These are phyloP conservation scores for Erythrobasidium yunnanense DNA, from an alignment of 768 basidiomycete species.

Conservation along the genomic window DNA sequence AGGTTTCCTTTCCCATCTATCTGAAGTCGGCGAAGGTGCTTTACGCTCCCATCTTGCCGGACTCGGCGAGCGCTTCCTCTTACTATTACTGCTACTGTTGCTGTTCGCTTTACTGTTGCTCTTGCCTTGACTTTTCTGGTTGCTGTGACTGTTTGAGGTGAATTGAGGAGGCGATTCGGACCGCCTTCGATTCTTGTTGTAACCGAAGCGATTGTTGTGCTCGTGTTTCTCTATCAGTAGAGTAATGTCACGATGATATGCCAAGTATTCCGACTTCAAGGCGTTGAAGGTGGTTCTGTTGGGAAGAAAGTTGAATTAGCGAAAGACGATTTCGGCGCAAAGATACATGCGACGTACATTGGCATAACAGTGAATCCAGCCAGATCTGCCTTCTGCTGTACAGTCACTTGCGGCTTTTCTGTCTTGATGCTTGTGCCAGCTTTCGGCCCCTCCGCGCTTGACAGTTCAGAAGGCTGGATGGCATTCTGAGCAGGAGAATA, in stretches of 20 bases:
- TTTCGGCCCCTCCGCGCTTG: no score
- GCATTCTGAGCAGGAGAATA: no score
- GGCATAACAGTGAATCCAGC: constrained; percentile 25
- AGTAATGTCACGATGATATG: constrained; percentile 30
- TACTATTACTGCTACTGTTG: neutral
- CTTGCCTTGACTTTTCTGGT: no score
- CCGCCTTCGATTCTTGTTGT: neutral
- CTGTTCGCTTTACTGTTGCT: neutral
- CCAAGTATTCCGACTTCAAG: constrained; percentile 33
- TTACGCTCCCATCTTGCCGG: constrained; percentile 16
- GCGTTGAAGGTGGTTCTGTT: constrained; percentile 29
- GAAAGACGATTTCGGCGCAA: neutral
- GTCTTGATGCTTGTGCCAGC: no score
- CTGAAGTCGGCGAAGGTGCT: neutral
- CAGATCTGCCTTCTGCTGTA: neutral
- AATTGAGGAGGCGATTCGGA: neutral
- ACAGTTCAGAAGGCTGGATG: no score
- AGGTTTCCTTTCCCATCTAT: constrained; percentile 7
- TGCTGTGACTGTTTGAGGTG: no score
- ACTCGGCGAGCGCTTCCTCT: constrained; percentile 16
- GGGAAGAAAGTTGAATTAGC: neutral
- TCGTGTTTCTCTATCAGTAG: constrained; percentile 2
- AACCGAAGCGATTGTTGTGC: neutral
- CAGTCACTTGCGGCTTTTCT: neutral
- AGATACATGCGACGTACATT: constrained; percentile 26